A percentile compares a stretch with the other conserved stretches of the same genome.
These are phyloP conservation scores for Ophiocordyceps camponoti-saundersi DNA, from an alignment of 2,329 filamentous ascomycete species.

Conservation along the genomic window DNA sequence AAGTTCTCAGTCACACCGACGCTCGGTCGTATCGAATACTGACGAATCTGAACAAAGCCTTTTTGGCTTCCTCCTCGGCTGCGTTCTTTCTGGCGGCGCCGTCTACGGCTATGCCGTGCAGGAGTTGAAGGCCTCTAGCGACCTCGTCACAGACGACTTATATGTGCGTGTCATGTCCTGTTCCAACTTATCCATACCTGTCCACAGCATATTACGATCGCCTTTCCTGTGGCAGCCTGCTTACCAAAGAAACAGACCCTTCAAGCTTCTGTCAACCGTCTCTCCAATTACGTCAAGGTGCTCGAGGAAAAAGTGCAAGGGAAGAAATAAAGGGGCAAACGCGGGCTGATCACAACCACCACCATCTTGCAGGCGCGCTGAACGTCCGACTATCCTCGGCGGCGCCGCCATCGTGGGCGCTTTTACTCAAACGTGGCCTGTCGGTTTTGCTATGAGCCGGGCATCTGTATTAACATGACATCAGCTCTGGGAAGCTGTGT, in stretches of 20 bases:
- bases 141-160: constrained; percentile 87
- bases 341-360: neutral
- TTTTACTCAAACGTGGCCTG: neutral
- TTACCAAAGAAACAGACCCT: constrained; percentile 43
- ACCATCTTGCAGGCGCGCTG: neutral
- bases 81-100: constrained; percentile 58
- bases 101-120: constrained; percentile 88
- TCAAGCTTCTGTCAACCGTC: constrained; percentile 70
- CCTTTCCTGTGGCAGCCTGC: neutral
- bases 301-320: constrained; percentile 68
- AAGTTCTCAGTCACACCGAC: constrained; percentile 11
- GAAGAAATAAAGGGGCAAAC: constrained; percentile 38
- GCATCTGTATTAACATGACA: neutral
- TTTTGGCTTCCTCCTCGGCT: constrained; percentile 81
- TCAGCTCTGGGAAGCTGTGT: neutral
- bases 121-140: constrained; percentile 87
- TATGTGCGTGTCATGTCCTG: too few species aligned
- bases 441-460: neutral
- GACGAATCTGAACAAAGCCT: constrained; percentile 46
- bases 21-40: too few species aligned
- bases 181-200: neutral
- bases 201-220: neutral
- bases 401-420: neutral
- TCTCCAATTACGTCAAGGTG: constrained; percentile 67
- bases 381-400: neutral